A percentile compares a stretch with the other conserved stretches of the same genome.
phyloP scores from a whole-genome alignment of 371 early-diverging fungal species.

The Phascolomyces articulosus region DNA sequence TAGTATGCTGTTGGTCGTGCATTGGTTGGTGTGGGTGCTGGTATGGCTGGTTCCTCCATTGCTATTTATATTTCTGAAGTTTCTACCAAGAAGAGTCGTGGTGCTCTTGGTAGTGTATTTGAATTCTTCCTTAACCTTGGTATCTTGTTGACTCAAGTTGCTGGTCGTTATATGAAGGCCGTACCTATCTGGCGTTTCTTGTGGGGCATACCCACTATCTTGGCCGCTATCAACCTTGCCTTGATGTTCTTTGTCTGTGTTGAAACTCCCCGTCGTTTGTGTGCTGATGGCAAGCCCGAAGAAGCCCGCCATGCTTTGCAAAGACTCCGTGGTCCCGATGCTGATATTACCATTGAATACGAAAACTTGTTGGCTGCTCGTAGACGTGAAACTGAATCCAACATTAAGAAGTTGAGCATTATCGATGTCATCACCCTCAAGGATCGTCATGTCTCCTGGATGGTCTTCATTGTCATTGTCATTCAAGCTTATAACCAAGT shows the following conservation, averaged over 20 bases:
- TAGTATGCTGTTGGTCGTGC: slow-evolving; percentile 75
- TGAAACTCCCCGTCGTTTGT: slow-evolving; percentile 81
- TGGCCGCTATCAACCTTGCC: slow-evolving; percentile 69
- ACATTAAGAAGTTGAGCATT: slow-evolving; percentile 31
- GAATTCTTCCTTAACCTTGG: slow-evolving; percentile 75
- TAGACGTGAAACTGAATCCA: slow-evolving; percentile 34
- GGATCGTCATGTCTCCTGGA: slow-evolving; percentile 35
- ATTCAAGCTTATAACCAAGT: slow-evolving; percentile 53
- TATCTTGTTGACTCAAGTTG: slow-evolving; percentile 68
- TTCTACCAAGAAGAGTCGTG: slow-evolving; percentile 75
- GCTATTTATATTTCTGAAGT: slow-evolving; percentile 85
- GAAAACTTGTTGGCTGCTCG: slow-evolving; percentile 34
- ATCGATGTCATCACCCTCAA: slow-evolving; percentile 43
- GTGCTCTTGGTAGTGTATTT: slow-evolving; percentile 63
- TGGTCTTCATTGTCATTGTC: slow-evolving; percentile 46
- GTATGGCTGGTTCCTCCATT: slow-evolving; percentile 59
- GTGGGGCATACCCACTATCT: slow-evolving; percentile 57
- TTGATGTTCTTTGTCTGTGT: slow-evolving; percentile 65
- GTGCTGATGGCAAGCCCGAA: slow-evolving; percentile 52
- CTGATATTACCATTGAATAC: slow-evolving; percentile 46
- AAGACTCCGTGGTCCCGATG: slow-evolving; percentile 58
- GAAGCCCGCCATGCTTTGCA: slow-evolving; percentile 61
- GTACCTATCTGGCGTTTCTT: slow-evolving; percentile 71
- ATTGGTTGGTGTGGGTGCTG: slow-evolving; percentile 85
- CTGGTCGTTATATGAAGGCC: slow-evolving; percentile 64